Evolutionary conservation across 2,329 filamentous ascomycete genomes (phyloP), one percentile per base, ranked within the genome.

Genomic region (Phyllachora maydis): DNA sequence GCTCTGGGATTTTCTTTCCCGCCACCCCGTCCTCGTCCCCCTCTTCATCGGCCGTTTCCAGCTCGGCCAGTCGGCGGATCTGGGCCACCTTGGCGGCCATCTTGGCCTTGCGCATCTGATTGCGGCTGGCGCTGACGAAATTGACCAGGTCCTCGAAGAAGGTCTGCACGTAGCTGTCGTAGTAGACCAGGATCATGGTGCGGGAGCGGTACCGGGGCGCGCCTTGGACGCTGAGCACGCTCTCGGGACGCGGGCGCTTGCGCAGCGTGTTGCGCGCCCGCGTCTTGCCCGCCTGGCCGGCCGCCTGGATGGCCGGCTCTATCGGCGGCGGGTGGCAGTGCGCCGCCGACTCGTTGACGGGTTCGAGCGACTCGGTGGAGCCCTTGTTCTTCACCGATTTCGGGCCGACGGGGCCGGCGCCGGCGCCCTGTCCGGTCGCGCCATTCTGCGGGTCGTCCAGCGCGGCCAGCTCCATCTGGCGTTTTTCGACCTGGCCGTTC

Each of bases 101-200:
- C 49, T 79, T 88, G 24, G 74, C 79, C 47, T 85, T 90, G 23
- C 83, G 71, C 44, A 93, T 71, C 33, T 78, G 57, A 46, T 91
- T 91, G 27, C 83, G 60, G 23, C 75, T 77, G 2, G 67, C 65
- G 4, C 77, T 79, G 17, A 93, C 70, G 26, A 76, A 74, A 30
- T 79, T 72, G 27, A 92, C 82, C 23, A 92, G 52, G 26, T 73
- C 60, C 36, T 91, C 82, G 33, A 93, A 81, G 18, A 73, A 68
- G 23, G 67, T 67, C 41, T 93, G 82, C 4, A 90, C 72, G 30
- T 79, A 72, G 34, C 75, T 78, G 41, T 93, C 83, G 42, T 93
- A 93, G 46, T 81, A 83, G n/a, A 93, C 76, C 19, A 88, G 71
- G 22, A 85, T 72, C 58, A 79, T 75, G 27, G 61, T 71, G 33